Evolutionary conservation across 2,329 filamentous ascomycete species (phyloP).

Genomic region (Lachnellula suecica): DNA sequence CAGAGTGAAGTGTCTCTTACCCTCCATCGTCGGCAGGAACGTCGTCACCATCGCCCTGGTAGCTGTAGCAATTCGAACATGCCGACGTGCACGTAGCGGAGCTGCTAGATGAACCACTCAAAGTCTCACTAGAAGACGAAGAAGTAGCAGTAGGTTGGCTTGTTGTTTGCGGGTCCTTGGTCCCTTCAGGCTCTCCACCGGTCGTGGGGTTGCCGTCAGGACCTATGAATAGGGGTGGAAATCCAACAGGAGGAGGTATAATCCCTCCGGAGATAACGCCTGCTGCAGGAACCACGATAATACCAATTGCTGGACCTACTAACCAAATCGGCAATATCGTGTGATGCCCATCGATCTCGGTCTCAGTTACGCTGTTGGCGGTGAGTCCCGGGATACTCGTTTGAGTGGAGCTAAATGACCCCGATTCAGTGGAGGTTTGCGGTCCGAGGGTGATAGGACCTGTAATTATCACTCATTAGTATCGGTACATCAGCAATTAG

Average conservation of each 20-base stretch:
- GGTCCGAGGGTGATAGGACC: conserved; percentile 7
- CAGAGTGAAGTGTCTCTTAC: too few relatives aligned
- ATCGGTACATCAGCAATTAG: too few relatives aligned
- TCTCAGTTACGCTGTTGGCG: conserved; percentile 5
- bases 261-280: conserved; percentile 1
- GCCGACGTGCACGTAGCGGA: conserved; percentile 1
- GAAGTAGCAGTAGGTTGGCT: neutral
- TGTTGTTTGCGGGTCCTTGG: conserved; percentile 7
- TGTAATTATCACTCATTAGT: too few relatives aligned
- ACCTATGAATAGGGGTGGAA: conserved; percentile 8
- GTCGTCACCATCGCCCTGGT: conserved; percentile 3
- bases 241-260: conserved; percentile 5
- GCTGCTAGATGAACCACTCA: neutral
- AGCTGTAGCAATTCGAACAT: conserved; percentile 1
- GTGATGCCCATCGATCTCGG: conserved; percentile 3
- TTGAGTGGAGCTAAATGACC: conserved; percentile 2
- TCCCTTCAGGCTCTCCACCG: conserved; percentile 6
- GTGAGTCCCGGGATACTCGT: conserved; percentile 8
- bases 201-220: conserved; percentile 3
- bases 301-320: conserved; percentile 3
- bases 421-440: conserved; percentile 7
- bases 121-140: neutral
- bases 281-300: conserved; percentile 1
- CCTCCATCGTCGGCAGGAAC: conserved; percentile 6
- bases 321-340: conserved; percentile 9